Evolutionary conservation across 2,329 filamentous ascomycete species (phyloP).

Genomic region (Diplodia seriata): DNA sequence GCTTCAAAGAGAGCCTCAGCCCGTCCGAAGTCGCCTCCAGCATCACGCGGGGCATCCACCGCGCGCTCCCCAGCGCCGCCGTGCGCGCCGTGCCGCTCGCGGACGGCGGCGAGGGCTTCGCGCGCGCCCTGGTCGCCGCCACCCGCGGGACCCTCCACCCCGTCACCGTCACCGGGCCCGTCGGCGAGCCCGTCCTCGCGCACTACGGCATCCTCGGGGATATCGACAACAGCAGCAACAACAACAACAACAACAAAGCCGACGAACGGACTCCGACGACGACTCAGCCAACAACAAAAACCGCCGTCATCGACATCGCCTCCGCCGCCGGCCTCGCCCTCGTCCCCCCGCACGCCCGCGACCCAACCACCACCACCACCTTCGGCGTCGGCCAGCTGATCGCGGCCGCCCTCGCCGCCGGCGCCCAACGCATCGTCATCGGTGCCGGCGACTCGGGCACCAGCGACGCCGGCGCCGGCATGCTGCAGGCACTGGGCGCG

Average conservation of each 20-base stretch:
- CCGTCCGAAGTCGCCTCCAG: conserved; percentile 59
- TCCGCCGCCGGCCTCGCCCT: conserved; percentile 60
- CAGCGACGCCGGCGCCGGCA: conserved; percentile 61
- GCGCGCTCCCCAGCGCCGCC: conserved; percentile 52
- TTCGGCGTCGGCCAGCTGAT: conserved; percentile 61
- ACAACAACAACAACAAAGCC: not conserved
- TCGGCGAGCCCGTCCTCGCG: conserved; percentile 52
- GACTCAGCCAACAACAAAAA: conserved; percentile 40
- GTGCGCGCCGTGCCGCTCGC: conserved; percentile 59
- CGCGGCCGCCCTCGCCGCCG: conserved; percentile 54
- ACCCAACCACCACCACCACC: conserved; percentile 59
- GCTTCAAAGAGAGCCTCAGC: conserved; percentile 62
- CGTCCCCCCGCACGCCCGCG: conserved; percentile 53
- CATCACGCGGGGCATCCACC: conserved; percentile 58
- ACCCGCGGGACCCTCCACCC: conserved; percentile 52
- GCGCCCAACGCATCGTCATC: conserved; percentile 56
- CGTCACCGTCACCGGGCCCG: conserved; percentile 54
- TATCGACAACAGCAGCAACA: not conserved
- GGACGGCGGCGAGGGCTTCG: conserved; percentile 63
- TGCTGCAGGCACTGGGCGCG: conserved; percentile 61
- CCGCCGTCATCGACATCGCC: conserved; percentile 62
- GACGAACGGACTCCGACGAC: not conserved
- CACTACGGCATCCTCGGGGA: conserved; percentile 56
- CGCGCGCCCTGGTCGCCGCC: conserved; percentile 54
- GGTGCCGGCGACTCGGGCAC: conserved; percentile 64